Evolutionary conservation across 1,284 basidiomycete genomes (phyloP).

Genomic region (Mixia osmundae): DNA sequence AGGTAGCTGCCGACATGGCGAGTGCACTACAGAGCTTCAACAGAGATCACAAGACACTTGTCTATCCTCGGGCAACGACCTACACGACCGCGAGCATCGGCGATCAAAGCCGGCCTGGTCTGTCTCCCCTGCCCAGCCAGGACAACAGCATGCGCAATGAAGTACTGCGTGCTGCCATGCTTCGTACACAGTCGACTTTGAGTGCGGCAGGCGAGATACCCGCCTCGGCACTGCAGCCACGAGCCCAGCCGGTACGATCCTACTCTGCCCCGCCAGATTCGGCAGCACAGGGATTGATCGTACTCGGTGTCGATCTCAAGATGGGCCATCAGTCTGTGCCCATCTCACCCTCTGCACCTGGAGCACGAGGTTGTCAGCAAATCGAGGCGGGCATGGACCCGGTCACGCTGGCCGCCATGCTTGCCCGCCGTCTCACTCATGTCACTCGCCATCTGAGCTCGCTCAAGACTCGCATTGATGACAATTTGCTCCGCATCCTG

Average conservation of each 20-base stretch:
- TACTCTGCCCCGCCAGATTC: neutral
- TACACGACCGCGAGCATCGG: constrained; percentile 1
- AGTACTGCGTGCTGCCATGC: neutral
- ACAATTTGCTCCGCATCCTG: constrained; percentile 84
- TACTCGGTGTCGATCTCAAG: constrained; percentile 37
- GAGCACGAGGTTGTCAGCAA: constrained; percentile 79
- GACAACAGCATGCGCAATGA: too few relatives aligned
- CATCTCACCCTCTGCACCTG: constrained; percentile 42
- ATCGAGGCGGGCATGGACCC: too few relatives aligned
- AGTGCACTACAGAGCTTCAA: constrained; percentile 5
- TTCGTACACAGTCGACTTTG: constrained; percentile 1
- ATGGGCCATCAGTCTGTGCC: constrained; percentile 42
- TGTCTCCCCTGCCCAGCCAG: neutral
- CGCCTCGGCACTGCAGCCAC: constrained; percentile 3
- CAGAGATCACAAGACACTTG: constrained; percentile 13
- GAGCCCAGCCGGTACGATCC: neutral
- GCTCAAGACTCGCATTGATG: constrained; percentile 62
- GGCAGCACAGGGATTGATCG: constrained; percentile 3
- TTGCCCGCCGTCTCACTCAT: constrained; percentile 62
- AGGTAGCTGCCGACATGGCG: constrained; percentile 8
- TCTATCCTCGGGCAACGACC: constrained; percentile 15
- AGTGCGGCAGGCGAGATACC: neutral
- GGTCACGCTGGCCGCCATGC: constrained; percentile 72
- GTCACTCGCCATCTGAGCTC: constrained; percentile 61
- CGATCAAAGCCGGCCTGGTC: neutral